A percentile compares a stretch with the other conserved stretches of the same genome.
Conservation (phyloP, 352 stramenopile species). For the Phytophthora melonis region DNA sequence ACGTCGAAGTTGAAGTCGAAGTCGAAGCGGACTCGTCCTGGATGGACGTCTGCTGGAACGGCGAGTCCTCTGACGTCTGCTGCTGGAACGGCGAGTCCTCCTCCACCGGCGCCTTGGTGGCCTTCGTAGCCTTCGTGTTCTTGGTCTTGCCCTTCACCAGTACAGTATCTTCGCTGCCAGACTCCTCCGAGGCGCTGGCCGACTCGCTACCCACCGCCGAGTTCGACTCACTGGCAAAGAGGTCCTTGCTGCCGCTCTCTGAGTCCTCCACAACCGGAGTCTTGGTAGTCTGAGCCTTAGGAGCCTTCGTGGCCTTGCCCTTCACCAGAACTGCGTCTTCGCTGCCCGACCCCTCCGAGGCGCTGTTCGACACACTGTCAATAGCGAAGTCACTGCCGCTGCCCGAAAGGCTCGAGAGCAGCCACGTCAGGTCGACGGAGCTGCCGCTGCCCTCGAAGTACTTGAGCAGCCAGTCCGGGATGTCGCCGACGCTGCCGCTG, state of each 20-base stretch:
- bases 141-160: conserved; percentile 15
- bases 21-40: background rate
- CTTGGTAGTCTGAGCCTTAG: no score
- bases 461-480: background rate
- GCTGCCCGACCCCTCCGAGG: conserved; percentile 4
- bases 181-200: background rate
- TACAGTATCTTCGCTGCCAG: conserved; percentile 10
- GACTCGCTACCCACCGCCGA: background rate
- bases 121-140: conserved; percentile 1
- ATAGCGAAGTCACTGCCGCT: background rate
- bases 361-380: background rate
- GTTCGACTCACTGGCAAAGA: background rate
- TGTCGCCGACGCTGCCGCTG: conserved; percentile 5
- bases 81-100: background rate
- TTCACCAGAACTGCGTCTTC: conserved; percentile 12
- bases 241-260: background rate
- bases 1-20: conserved; percentile 10
- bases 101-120: background rate
- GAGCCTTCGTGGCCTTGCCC: conserved; percentile 4
- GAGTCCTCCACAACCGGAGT: background rate
- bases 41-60: background rate
- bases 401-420: conserved; percentile 7
- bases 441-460: background rate
- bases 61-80: background rate
- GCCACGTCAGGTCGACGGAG: background rate